Percentiles rank a stretch among this genome's conserved stretches.
These are phyloP conservation scores for Leccinum imitatum DNA, from an alignment of 768 basidiomycete species.

Conservation along the genomic window DNA sequence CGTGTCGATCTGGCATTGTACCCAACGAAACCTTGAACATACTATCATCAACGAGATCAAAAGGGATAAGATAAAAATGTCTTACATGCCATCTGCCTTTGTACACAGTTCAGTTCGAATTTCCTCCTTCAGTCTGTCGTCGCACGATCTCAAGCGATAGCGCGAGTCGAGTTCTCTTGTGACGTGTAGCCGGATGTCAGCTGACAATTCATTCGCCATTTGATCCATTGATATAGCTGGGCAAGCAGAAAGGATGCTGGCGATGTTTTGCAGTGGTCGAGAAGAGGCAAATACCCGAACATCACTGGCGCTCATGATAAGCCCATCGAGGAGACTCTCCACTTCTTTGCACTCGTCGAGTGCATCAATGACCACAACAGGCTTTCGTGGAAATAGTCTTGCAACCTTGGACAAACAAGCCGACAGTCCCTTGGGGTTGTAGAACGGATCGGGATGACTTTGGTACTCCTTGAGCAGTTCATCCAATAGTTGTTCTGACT, in stretches of 20 bases:
- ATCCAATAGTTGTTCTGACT: conserved; percentile 1
- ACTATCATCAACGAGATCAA: not conserved
- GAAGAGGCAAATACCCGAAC: conserved; percentile 10
- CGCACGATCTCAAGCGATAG: conserved; percentile 4
- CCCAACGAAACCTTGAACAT: conserved; percentile 16
- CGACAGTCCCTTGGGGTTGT: conserved; percentile 5
- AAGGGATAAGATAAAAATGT: not conserved
- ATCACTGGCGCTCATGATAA: not conserved
- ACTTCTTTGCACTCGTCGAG: conserved; percentile 23
- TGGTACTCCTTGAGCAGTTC: conserved; percentile 6
- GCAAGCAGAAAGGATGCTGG: not conserved
- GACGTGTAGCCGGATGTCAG: conserved; percentile 14
- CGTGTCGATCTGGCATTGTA: conserved; percentile 18
- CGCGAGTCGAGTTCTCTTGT: conserved; percentile 12
- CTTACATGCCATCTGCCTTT: conserved; percentile 26
- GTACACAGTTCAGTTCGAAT: conserved; percentile 6
- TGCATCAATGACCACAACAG: conserved; percentile 20
- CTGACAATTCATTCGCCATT: not conserved
- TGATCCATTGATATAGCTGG: conserved; percentile 14
- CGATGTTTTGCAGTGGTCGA: conserved; percentile 11
- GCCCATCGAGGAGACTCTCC: conserved; percentile 12
- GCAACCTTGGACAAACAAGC: not conserved
- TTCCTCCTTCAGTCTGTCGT: conserved; percentile 4
- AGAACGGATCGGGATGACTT: not conserved
- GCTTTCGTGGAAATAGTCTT: conserved; percentile 1